Evolutionary conservation across 2,329 filamentous ascomycete genomes (phyloP), one percentile per base, ranked within the genome.

Genomic region (Colletotrichum musae): DNA sequence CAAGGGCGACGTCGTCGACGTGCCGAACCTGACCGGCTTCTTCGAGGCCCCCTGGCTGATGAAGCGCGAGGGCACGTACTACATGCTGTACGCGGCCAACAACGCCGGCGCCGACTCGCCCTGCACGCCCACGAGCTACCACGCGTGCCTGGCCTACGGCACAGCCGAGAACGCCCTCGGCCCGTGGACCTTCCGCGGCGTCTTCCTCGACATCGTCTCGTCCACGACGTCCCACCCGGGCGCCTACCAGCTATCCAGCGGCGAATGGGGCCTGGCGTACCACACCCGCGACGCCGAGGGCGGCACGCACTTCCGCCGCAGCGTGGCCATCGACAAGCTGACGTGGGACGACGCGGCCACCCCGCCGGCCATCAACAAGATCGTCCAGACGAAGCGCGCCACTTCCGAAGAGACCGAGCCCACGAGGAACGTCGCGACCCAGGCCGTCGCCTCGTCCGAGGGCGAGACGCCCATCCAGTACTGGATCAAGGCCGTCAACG

Each of bases 11-110:
- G 66, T 75, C 47, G 71, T 74, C 6, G 63, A 70, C 18, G 75
- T 80, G 21, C 54, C 53, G 24, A 71, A 70, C 10, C 70, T 81
- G 9, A 77, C 73, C 0, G 79, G 78, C 0, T 81, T 77, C 62
- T 81, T 82, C 56, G 80, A 82, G 59, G 81, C 79, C 0, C 77
- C 81, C 0, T 82, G 80, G 80, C 68, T 82, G 7, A 79, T 79
- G 64, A 80, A 79, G 72, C 75, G 77, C 1, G 73, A 73, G 2
- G 64, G 64, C 5, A 80, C 79, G 0, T 82, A 82, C 71, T 82
- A 82, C 72, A 76, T 82, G 75, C 72, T 82, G 5, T 82, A 81
- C 52, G 79, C 80, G 1, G 80, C 76, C 4, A 82, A 82, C 67
- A 80, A 80, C 64, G 79, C 78, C 1, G 79, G 78, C 2, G 64